Conservation (phyloP, 148 eudicot species). For the Cornus controversa region DNA sequence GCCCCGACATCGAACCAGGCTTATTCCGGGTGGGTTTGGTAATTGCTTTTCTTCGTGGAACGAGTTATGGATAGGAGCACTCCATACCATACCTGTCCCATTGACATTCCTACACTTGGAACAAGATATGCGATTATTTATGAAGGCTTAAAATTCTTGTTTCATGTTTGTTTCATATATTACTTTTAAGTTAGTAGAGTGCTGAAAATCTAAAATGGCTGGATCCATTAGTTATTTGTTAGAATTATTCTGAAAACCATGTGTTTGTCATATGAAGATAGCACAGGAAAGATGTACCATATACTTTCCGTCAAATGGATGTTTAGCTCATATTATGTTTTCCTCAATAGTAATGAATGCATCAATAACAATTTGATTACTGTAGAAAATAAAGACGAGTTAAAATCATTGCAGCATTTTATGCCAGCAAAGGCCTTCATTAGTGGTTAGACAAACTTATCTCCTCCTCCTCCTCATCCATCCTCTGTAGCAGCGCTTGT, state of each 20-base stretch:
- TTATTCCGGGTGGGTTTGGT: too few relatives aligned
- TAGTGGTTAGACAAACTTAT: not conserved
- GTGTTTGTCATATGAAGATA: not conserved
- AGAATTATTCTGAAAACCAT: not conserved
- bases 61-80: not conserved
- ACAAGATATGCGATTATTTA: not conserved
- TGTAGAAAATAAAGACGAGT: not conserved
- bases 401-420: not conserved
- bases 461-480: slow-evolving; percentile 16
- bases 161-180: not conserved
- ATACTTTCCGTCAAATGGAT: not conserved
- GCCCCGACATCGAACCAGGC: too few relatives aligned
- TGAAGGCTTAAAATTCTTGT: not conserved
- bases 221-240: not conserved
- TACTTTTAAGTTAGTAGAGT: not conserved
- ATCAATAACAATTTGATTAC: too few relatives aligned
- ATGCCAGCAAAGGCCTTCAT: not conserved
- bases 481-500: slow-evolving; percentile 22
- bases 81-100: not conserved
- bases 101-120: too few relatives aligned
- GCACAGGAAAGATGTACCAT: not conserved
- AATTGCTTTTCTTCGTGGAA: too few relatives aligned
- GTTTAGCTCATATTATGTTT: not conserved
- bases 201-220: not conserved
- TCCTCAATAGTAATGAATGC: not conserved